A percentile compares a stretch with the other conserved stretches of the same genome.
Conservation (phyloP, 2,329 filamentous ascomycete genomes). For the Clonostachys byssicola region DNA sequence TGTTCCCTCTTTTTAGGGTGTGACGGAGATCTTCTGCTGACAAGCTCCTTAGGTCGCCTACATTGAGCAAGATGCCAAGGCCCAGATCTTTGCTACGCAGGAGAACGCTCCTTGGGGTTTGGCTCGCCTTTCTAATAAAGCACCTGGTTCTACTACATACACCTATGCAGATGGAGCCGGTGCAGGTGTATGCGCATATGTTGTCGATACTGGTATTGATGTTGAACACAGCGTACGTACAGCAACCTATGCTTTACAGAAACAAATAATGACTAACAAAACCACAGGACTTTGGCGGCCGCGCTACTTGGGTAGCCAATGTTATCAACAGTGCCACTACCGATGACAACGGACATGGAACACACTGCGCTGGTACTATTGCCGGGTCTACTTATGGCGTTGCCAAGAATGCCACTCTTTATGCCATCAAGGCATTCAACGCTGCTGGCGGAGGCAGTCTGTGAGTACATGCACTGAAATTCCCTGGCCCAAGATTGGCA, state of each 20-base stretch:
- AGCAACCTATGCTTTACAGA: background rate
- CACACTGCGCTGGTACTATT: constrained; percentile 31
- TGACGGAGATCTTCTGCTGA: background rate
- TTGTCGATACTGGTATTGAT: constrained; percentile 33
- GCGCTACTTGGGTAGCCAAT: constrained; percentile 22
- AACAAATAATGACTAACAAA: background rate
- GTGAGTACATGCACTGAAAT: constrained; percentile 4
- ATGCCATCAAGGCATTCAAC: constrained; percentile 50
- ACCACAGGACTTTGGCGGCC: constrained; percentile 24
- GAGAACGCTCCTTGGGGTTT: constrained; percentile 26
- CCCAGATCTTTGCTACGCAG: constrained; percentile 25
- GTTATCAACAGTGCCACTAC: constrained; percentile 27
- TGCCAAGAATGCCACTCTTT: constrained; percentile 45
- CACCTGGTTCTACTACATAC: constrained; percentile 14
- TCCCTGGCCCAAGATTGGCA: no score
- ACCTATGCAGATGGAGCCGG: constrained; percentile 23
- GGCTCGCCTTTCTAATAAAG: constrained; percentile 20
- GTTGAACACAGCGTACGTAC: constrained; percentile 20
- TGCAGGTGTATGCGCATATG: constrained; percentile 27
- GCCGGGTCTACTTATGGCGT: constrained; percentile 50
- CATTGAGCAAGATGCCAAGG: constrained; percentile 25
- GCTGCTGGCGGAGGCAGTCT: constrained; percentile 12
- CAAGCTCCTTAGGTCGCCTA: constrained; percentile 15
- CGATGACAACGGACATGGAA: constrained; percentile 50
- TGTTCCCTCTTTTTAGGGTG: background rate